Evolutionary conservation across 768 basidiomycete genomes (phyloP).

Genomic region (Boletus pseudo-olivaceus): DNA sequence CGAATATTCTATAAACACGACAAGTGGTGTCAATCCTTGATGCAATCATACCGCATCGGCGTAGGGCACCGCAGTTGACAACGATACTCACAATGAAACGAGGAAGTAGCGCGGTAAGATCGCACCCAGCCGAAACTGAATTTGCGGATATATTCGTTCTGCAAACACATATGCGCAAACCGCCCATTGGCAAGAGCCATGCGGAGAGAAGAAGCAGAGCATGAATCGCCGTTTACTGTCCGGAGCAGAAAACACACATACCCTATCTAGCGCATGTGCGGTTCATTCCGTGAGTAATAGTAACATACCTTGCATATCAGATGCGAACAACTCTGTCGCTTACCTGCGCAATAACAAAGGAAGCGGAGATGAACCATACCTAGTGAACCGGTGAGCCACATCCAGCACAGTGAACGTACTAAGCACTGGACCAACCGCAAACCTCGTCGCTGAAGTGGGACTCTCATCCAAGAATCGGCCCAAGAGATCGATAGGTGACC

Average conservation of each 20-base stretch:
- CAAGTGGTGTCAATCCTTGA: background rate
- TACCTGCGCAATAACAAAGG: conserved; percentile 77
- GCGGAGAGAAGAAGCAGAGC: background rate
- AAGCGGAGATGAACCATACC: conserved; percentile 77
- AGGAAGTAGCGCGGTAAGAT: conserved; percentile 74
- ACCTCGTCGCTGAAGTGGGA: conserved; percentile 63
- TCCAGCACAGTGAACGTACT: background rate
- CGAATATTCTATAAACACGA: conserved; percentile 59
- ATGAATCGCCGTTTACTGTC: conserved; percentile 17
- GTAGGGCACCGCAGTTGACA: background rate
- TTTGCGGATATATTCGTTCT: conserved; percentile 83
- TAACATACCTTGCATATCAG: conserved; percentile 2
- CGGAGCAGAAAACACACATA: conserved; percentile 12
- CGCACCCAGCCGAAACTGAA: conserved; percentile 79
- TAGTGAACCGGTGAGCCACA: conserved; percentile 23
- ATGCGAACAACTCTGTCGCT: conserved; percentile 1
- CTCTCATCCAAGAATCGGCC: conserved; percentile 62
- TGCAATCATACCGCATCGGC: background rate
- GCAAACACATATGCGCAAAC: conserved; percentile 1
- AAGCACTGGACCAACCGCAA: conserved; percentile 42
- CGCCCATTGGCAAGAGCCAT: conserved; percentile 7
- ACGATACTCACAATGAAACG: conserved; percentile 59
- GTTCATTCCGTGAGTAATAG: conserved; percentile 8
- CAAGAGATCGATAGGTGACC: conserved; percentile 74
- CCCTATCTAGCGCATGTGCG: conserved; percentile 22